Base-by-base conservation (phyloP, 1,284 basidiomycete species). In the Cutaneotrichosporon cyanovorans region DNA sequence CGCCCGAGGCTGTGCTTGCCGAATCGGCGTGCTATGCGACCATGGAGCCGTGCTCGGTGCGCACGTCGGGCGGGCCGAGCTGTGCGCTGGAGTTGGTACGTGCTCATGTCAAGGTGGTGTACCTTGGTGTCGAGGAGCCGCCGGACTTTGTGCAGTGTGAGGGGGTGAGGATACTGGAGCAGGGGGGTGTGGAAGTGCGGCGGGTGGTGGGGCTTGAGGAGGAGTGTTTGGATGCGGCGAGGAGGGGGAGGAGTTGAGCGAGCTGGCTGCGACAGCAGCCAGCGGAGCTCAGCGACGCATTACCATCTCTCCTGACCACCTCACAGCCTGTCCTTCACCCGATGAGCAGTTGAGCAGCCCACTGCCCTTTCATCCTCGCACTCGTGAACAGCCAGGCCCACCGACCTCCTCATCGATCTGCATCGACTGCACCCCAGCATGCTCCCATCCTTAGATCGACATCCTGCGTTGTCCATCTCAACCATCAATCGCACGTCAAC, bases 91-190 rank as follows among this genome's bases (percentile, higher is more conserved):
- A 87, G 12, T 80, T 98, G 44, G 80, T 96, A 34, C 74, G 75
- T 12, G 82, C 84, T 2, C 75, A 77, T 40, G 77, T 97, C 40
- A 77, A 74, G 42, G 76, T 82, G 11, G 92, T 95, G 53, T 83
- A 85, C 62, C 85, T 97, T 46, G 95, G 93, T 8, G 90, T 87
- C 3, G 78, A 82, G 45, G 95, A 99, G 69, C 95, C 95, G 6
- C 81, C 82, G 45, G 95, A 98, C 71, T 99, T 96, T 69, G 93
- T 98, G 8, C 76, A 82, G 18, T 97, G 93, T 63, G 84, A 93
- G 65, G 92, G 93, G 4, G 84, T 87, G 14, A 76, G 76, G 55
- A 82, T 82, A 57, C 69, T 99, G 53, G 77, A 76, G 59, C 77
- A 84, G 31, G 83, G 81, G 4, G 86, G 86, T 1, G 78, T 93